Conservation (phyloP, 2,329 filamentous ascomycete species). For the Sporothrix luriei region DNA sequence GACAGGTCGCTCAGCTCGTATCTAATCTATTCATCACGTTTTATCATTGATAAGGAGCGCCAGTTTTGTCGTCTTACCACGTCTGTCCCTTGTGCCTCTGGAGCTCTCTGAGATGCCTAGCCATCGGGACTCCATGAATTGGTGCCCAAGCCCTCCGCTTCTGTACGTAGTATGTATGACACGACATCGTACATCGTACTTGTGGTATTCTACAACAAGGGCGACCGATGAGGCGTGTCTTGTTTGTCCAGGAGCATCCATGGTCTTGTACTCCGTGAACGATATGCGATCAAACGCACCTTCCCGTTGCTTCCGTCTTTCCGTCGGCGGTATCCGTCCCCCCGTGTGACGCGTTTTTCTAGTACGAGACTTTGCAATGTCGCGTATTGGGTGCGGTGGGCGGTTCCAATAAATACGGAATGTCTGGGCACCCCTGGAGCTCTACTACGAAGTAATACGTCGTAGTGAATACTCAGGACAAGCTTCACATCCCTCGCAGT, state of each 20-base stretch:
- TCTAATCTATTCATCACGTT: too few relatives aligned
- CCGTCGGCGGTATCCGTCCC: background rate
- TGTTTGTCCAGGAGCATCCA: background rate
- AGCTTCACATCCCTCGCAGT: too few relatives aligned
- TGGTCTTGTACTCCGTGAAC: background rate
- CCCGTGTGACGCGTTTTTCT: constrained; percentile 2
- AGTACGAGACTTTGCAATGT: background rate
- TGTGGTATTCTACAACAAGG: too few relatives aligned
- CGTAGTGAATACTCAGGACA: too few relatives aligned
- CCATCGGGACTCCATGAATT: background rate
- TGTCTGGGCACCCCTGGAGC: background rate
- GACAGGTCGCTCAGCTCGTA: too few relatives aligned
- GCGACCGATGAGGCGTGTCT: background rate
- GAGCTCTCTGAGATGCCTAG: too few relatives aligned
- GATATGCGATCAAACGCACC: background rate
- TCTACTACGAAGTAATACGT: background rate
- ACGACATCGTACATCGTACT: too few relatives aligned
- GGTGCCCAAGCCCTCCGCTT: background rate
- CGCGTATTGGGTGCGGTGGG: background rate
- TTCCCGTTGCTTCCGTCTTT: background rate
- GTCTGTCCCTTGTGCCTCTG: too few relatives aligned
- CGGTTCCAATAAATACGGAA: too few relatives aligned
- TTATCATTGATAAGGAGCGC: too few relatives aligned
- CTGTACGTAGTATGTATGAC: too few relatives aligned
- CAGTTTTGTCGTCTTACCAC: too few relatives aligned